Evolutionary conservation across 2,329 filamentous ascomycete genomes (phyloP).

Genomic region (Shiraia sp.): DNA sequence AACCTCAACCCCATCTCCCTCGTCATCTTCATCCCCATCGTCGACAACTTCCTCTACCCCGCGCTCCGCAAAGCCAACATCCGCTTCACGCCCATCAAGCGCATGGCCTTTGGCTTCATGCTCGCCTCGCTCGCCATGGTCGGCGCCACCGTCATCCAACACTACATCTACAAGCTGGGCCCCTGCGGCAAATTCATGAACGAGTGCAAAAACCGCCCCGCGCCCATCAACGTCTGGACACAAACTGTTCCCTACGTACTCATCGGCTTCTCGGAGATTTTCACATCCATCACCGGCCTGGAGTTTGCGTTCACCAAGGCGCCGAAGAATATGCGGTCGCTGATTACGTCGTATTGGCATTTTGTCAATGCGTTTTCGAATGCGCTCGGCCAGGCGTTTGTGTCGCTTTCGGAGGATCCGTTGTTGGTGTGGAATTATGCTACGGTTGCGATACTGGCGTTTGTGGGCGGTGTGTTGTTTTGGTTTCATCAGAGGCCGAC

Average conservation of each 20-base stretch:
- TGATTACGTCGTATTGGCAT: constrained; percentile 71
- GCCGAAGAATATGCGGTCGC: constrained; percentile 77
- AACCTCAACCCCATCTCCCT: constrained; percentile 59
- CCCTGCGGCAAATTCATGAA: constrained; percentile 63
- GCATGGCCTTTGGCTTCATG: constrained; percentile 57
- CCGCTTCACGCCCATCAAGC: constrained; percentile 58
- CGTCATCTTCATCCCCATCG: constrained; percentile 59
- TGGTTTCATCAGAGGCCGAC: constrained; percentile 70
- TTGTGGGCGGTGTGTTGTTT: constrained; percentile 66
- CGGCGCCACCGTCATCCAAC: constrained; percentile 54
- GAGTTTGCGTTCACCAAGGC: constrained; percentile 80
- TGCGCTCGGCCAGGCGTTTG: constrained; percentile 71
- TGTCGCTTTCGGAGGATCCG: constrained; percentile 65
- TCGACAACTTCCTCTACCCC: constrained; percentile 59
- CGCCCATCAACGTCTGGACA: constrained; percentile 67
- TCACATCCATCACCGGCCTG: constrained; percentile 64
- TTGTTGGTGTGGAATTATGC: constrained; percentile 74
- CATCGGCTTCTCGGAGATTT: constrained; percentile 61
- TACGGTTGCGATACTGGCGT: constrained; percentile 63
- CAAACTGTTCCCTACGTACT: constrained; percentile 56
- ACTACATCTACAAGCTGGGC: constrained; percentile 67
- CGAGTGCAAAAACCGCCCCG: constrained; percentile 56
- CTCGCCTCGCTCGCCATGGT: constrained; percentile 55
- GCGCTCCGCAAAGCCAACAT: constrained; percentile 51
- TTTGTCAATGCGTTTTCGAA: constrained; percentile 72